A percentile compares a stretch with the other conserved stretches of the same genome.
phyloP scores from a whole-genome alignment of 441 rosid species.

The Erodium texanum region DNA sequence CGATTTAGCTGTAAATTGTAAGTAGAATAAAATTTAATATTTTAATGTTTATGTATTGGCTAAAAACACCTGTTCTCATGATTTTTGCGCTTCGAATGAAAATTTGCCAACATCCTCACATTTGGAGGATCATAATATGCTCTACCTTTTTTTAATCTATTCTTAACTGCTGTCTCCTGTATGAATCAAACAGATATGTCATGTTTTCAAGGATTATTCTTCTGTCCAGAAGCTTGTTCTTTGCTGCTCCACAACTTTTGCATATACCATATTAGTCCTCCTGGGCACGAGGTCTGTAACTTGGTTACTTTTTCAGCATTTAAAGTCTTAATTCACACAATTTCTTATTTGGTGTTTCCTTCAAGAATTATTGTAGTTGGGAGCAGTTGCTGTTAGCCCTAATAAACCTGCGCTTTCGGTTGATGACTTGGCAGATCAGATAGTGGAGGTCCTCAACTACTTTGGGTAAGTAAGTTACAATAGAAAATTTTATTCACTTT shows the following conservation, averaged over 20 bases:
- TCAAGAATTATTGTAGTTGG: constrained; percentile 87
- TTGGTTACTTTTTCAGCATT: constrained; percentile 5
- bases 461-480: constrained; percentile 48
- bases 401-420: constrained; percentile 57
- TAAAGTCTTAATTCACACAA: not conserved
- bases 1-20: constrained; percentile 25
- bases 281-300: constrained; percentile 87
- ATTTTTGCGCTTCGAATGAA: not conserved
- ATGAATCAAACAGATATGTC: constrained; percentile 31
- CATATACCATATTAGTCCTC: constrained; percentile 83
- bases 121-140: constrained; percentile 21
- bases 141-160: not conserved
- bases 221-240: constrained; percentile 82
- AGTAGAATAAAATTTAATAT: constrained; percentile 4
- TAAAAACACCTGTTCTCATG: constrained; percentile 43
- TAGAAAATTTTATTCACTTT: not conserved
- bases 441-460: constrained; percentile 73
- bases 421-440: constrained; percentile 90
- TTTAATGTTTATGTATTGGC: not conserved
- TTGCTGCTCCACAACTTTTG: constrained; percentile 90
- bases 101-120: constrained; percentile 10
- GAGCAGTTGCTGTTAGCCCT: constrained; percentile 55
- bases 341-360: constrained; percentile 14
- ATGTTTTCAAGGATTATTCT: constrained; percentile 63
- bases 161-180: constrained; percentile 27